Conservation (phyloP, 2,329 filamentous ascomycete species). For the Calonectria naviculata region DNA sequence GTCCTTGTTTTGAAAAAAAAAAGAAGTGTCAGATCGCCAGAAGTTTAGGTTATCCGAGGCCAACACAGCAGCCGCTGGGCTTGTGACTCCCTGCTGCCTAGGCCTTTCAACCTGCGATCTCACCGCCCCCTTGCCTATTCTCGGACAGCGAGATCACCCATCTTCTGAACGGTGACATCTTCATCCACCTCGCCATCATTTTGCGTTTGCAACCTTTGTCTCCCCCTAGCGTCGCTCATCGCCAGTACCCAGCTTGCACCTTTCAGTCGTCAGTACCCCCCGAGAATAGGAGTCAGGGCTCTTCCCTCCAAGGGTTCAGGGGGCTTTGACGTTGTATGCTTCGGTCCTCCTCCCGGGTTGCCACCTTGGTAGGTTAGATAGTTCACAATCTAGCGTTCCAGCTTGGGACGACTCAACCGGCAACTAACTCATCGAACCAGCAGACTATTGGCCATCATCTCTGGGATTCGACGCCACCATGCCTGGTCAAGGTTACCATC, state of each 20-base stretch:
- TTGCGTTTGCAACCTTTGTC: too few relatives aligned
- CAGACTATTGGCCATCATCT: too few relatives aligned
- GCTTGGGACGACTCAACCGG: too few relatives aligned
- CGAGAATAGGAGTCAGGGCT: too few relatives aligned
- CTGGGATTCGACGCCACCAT: neutral
- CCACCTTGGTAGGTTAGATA: neutral
- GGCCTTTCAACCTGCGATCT: neutral
- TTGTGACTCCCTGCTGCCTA: neutral
- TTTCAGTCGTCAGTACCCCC: too few relatives aligned
- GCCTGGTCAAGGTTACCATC: neutral
- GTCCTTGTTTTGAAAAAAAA: too few relatives aligned
- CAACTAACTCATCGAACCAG: neutral
- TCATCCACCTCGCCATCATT: neutral
- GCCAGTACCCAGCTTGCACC: neutral
- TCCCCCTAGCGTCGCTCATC: neutral
- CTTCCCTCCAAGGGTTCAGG: neutral
- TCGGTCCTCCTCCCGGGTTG: neutral
- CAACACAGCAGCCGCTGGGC: too few relatives aligned
- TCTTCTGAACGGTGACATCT: neutral
- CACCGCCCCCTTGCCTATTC: neutral
- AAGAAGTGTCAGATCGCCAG: neutral
- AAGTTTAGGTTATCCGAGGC: neutral
- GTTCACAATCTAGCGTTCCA: neutral
- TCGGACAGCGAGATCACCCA: neutral
- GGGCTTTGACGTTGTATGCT: neutral